Base-by-base conservation (phyloP, 139 green algal species). In the Chlamydomonas schloesseri region DNA sequence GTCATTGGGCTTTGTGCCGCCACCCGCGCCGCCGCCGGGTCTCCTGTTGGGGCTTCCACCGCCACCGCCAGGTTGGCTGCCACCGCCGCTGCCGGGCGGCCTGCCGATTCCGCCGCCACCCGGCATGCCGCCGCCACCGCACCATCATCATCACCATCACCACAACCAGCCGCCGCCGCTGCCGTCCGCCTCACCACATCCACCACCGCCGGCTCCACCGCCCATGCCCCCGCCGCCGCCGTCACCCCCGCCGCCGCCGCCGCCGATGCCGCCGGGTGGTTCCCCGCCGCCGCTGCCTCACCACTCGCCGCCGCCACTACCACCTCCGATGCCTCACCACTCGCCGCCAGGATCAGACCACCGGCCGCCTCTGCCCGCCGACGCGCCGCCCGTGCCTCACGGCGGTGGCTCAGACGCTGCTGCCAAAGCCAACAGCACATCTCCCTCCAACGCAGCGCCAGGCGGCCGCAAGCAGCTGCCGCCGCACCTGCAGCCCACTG, bases 401-500 rank as follows among this genome's bases (percentile, higher is more conserved):
- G 37, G 13, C 42, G 71, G 37, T 42, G 71, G 10, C 71, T 29
- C 24, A 11, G 46, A 29, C 37, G 72, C 47, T 6, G 71, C 37
- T 36, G 11, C 18, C 13, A 8, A 28, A 26, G 26, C 71, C 3
- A 21, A 24, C 42, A 60, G 23, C 28, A 20, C 42, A 5, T 29
- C 37, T 2, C 24, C 29, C 29, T 46, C 46, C 23, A 28, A 28
- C 47, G 5, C 71, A 24, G 42, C 36, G 36, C 28, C 42, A 42
- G 37, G 24, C 36, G 33, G 37, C 37, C 26, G 37, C 18, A 34
- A 3, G 10, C 11, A 33, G 6, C 74, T 71, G 74, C 74, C 74
- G 15, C 57, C 74, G 4, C 74, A 82, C 74, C 34, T 82, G 31
- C 74, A 82, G 65, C 74, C 74, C 34, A 71, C 34, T 1, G n/a